A percentile compares a stretch with the other conserved stretches of the same genome.
Evolutionary conservation across 306 rosid genomes (phyloP).

Genomic region (Quercus berberidifolia): DNA sequence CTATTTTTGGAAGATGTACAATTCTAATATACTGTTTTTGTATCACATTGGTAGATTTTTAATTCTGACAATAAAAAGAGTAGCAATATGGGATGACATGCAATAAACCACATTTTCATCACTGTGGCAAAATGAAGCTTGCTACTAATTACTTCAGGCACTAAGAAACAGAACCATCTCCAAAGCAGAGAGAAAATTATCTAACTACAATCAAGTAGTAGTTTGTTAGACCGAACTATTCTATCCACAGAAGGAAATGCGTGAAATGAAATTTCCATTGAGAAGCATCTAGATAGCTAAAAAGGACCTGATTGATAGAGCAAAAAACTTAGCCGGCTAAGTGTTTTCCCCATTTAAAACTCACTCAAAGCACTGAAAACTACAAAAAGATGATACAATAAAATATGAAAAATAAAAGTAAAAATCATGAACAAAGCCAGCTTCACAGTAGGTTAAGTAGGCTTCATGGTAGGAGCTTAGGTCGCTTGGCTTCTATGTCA

Average conservation of each 20-base stretch:
- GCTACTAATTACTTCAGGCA: background rate
- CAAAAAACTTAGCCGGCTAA: no score
- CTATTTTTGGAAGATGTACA: background rate
- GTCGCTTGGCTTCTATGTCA: no score
- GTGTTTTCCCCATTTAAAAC: no score
- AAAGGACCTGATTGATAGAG: background rate
- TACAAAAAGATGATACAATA: no score
- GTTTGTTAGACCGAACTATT: background rate
- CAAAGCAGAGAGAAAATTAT: no score
- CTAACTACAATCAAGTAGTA: background rate
- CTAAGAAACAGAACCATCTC: background rate
- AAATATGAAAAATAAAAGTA: no score
- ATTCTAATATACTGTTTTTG: background rate
- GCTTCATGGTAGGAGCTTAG: no score
- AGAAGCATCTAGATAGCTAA: background rate
- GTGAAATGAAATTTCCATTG: background rate
- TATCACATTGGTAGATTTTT: background rate
- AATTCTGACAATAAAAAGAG: background rate
- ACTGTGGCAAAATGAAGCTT: background rate
- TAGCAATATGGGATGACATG: background rate
- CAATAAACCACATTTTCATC: background rate
- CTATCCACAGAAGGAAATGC: background rate
- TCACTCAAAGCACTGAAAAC: no score
- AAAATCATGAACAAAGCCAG: no score
- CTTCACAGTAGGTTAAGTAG: no score